Evolutionary conservation across 2,329 filamentous ascomycete species (phyloP), one percentile per base, ranked within the genome.

Genomic region (Aspergillus sp.): DNA sequence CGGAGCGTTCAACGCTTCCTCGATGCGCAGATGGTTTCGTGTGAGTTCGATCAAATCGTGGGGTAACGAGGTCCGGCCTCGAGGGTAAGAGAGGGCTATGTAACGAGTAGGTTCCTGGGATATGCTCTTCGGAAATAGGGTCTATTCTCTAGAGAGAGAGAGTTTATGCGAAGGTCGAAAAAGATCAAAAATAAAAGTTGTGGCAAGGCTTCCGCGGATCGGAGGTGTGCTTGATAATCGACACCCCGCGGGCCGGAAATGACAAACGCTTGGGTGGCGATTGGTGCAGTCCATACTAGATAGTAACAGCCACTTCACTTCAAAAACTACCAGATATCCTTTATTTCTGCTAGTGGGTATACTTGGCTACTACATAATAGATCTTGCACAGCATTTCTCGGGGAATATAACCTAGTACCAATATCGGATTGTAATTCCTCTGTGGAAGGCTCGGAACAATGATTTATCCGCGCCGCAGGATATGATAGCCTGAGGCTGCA

Each of bases 221-320:
- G 55, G 57, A 46, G 30, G 2, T 48, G 23, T 72, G 72, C 69
- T 75, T 75, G 72, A 75, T 74, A 75, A 74, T 68, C 68, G 34
- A 38, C 13, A 52, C 17, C 53, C 57, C 41, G 49, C 43, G 48
- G 56, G 7, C 23, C 46, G 61, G 41, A 57, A 67, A 69, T 75
- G 72, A 75, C 71, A 73, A 74, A 75, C 64, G 15, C 28, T 51
- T 47, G 48, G 23, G 66, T 68, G 64, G 68, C 70, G 65, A 74
- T 73, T 74, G 66, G 67, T 56, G 66, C 64, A 65, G 67, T 69
- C 57, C 70, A 13, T 13, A 8, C 31, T 8, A 41, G 11, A 41
- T 41, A 41, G 34, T 41, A 41, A 11, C 34, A 41, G 9, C 15
- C 34, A 5, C 4, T 13, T 3, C 6, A 38, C 9, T 41, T 13